Evolutionary conservation across 176 grass and related monocot genomes (phyloP).

Genomic region (Cymbopogon citratus): DNA sequence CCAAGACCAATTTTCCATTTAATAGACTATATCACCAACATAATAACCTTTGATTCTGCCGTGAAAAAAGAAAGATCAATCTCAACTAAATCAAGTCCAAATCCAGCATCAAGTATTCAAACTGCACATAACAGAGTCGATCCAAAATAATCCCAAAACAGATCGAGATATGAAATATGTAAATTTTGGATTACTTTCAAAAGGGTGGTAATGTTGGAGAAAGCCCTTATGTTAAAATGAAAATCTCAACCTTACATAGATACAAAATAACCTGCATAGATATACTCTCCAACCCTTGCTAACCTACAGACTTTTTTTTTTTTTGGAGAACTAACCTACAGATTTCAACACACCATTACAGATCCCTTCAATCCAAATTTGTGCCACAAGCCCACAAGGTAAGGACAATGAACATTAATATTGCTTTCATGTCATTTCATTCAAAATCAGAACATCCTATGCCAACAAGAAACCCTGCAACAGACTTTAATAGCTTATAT

Average conservation of each 20-base stretch:
- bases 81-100: neutral
- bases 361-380: neutral
- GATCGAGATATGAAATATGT: neutral
- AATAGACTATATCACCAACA: neutral
- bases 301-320: neutral
- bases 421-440: neutral
- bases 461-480: neutral
- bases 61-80: neutral
- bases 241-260: neutral
- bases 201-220: neutral
- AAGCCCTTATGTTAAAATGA: neutral
- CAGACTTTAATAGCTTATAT: neutral
- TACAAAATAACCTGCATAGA: neutral
- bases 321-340: neutral
- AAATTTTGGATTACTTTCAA: neutral
- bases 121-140: neutral
- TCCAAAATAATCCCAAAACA: neutral
- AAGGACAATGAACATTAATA: neutral
- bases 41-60: neutral
- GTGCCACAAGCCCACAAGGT: neutral
- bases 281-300: neutral
- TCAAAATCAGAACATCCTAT: neutral
- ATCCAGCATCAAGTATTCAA: neutral
- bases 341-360: neutral
- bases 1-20: neutral